Evolutionary conservation across 75 land plant genomes (phyloP), one percentile per base, ranked within the genome.

Genomic region (Cunninghamia lanceolata): DNA sequence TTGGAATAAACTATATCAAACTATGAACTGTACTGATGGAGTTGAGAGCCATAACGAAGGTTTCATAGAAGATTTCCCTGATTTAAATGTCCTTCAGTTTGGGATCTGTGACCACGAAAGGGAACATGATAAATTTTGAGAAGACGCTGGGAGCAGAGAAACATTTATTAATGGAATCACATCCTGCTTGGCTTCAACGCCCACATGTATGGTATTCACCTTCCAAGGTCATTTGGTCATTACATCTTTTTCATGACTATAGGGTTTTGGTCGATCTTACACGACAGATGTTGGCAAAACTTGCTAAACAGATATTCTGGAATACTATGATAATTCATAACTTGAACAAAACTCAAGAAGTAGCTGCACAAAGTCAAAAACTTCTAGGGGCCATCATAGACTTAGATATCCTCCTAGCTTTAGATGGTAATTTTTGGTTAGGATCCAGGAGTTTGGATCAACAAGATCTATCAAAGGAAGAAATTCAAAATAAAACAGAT

Each of bases 1-100:
- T n/a, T n/a, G n/a, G n/a, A n/a, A n/a, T n/a, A n/a, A n/a, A n/a
- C n/a, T n/a, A n/a, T n/a, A n/a, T n/a, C n/a, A n/a, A n/a, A n/a
- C n/a, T n/a, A n/a, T n/a, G n/a, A n/a, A n/a, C n/a, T n/a, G n/a
- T n/a, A n/a, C n/a, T n/a, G n/a, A n/a, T n/a, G n/a, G n/a, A n/a
- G n/a, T n/a, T n/a, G n/a, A 97, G 99, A 94, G 96, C 56, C 99
- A 97, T 84, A 97, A 97, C 89, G 94, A 85, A 73, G 99, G 96
- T 86, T 94, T 89, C 84, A 96, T 97, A 42, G 99, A 96, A 15
- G 88, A 95, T 68, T 89, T 97, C 82, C 99, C 99, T 34, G 99
- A 97, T 85, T 84, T 91, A 84, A 86, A 90, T 88, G 54, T 88
- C 94, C 28, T 43, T 47, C 43, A 34, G 59, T 56, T 70, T 89